Evolutionary conservation across 73 alveolate species (phyloP), one percentile per base, ranked within the genome.

Genomic region (Stentor coeruleus): DNA sequence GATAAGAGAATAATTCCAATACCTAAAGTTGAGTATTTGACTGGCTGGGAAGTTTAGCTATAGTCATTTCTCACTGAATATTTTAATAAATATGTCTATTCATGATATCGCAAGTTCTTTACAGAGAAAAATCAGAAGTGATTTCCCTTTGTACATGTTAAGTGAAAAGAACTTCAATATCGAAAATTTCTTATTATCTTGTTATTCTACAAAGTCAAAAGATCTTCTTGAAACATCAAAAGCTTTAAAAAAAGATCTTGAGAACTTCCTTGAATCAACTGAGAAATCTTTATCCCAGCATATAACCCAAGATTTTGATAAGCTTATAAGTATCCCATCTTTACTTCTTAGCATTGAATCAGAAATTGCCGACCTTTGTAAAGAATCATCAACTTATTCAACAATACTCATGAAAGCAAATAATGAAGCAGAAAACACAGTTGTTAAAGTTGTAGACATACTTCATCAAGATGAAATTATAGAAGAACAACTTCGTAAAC

Each of bases 61-160:
- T n/a, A n/a, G n/a, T n/a, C n/a, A n/a, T n/a, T n/a, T n/a, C n/a
- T n/a, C n/a, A n/a, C n/a, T n/a, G n/a, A n/a, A n/a, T n/a, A n/a
- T n/a, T n/a, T n/a, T n/a, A n/a, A n/a, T 49, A 49, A 66, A 66
- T 66, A 66, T 66, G 79, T 66, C 79, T 14, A 31, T 66, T 40
- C 79, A 66, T 1, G 79, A 20, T 20, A 37, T 66, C 20, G 79
- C 79, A 28, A 37, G 33, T 26, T 20, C 40, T 66, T 31, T 66
- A 1, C 79, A 66, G 37, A 20, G 79, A 33, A 66, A 66, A 31
- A 20, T 66, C 37, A 20, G 79, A 26, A 28, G 49, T 20, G 79
- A 66, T 20, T 66, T 66, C 33, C 79, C 79, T 66, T 40, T 66
- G n/a, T 31, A 20, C 39, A 1, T 20, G 2, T 1, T 66, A 33